A percentile compares a stretch with the other conserved stretches of the same genome.
Evolutionary conservation across 148 eudicot species (phyloP).

Genomic region (Dysphania ambrosioides): DNA sequence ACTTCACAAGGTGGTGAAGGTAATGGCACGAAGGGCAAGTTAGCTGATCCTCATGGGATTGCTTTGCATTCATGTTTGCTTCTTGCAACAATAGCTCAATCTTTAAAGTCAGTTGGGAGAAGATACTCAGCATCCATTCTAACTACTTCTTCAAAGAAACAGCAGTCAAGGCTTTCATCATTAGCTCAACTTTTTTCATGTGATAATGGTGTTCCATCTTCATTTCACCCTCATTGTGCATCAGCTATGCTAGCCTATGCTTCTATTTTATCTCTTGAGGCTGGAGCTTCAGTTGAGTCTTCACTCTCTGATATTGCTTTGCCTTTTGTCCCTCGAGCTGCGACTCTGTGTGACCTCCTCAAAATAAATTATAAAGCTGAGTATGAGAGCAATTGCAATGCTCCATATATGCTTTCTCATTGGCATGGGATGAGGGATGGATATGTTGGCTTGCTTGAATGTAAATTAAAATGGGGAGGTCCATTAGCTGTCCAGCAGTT

Average conservation of each 20-base stretch:
- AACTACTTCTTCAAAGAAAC: conserved; percentile 72
- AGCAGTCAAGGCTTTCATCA: conserved; percentile 72
- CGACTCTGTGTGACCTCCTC: conserved; percentile 73
- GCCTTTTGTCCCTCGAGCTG: conserved; percentile 78
- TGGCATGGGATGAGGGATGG: conserved; percentile 97
- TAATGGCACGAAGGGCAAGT: conserved; percentile 42
- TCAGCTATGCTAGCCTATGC: conserved; percentile 93
- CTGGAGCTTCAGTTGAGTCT: conserved; percentile 44
- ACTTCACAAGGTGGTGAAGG: conserved; percentile 55
- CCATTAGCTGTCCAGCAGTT: conserved; percentile 84
- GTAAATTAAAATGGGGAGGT: conserved; percentile 84
- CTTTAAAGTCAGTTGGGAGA: conserved; percentile 80
- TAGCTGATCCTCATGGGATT: conserved; percentile 50
- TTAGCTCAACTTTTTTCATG: conserved; percentile 78
- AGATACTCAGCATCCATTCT: conserved; percentile 74
- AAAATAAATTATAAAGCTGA: conserved; percentile 40
- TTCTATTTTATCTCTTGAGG: conserved; percentile 75
- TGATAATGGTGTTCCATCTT: conserved; percentile 54
- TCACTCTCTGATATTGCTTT: conserved; percentile 64
- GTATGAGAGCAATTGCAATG: conserved; percentile 31
- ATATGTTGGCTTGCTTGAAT: conserved; percentile 78
- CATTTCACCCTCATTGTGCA: conserved; percentile 59
- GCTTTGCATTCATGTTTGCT: conserved; percentile 66
- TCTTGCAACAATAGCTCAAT: conserved; percentile 74
- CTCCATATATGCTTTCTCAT: conserved; percentile 55